A percentile compares a stretch with the other conserved stretches of the same genome.
These are phyloP conservation scores for Phytopythium chamaehyphon DNA, from an alignment of 352 stramenopile species.

Conservation along the genomic window DNA sequence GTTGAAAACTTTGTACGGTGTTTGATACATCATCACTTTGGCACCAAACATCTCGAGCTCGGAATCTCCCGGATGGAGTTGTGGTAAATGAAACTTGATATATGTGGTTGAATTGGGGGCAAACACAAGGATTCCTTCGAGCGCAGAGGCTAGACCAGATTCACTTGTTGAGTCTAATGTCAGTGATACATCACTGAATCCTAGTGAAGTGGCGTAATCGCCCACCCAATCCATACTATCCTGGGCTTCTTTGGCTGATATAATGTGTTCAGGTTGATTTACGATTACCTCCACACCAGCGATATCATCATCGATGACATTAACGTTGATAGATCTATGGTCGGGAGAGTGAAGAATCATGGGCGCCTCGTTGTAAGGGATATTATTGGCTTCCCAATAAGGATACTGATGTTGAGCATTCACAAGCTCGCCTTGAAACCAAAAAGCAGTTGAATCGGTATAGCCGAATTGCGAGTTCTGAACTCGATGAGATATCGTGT, in stretches of 20 bases:
- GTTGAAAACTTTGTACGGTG: slow-evolving; percentile 69
- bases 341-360: slow-evolving; percentile 41
- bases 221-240: slow-evolving; percentile 51
- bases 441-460: slow-evolving; percentile 49
- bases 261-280: slow-evolving; percentile 25
- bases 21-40: slow-evolving; percentile 44
- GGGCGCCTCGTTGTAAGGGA: slow-evolving; percentile 68
- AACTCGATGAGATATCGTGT: slow-evolving; percentile 49
- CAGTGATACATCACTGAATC: slow-evolving; percentile 54
- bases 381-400: slow-evolving; percentile 15
- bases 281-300: slow-evolving; percentile 37
- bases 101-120: slow-evolving; percentile 34
- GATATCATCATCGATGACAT: slow-evolving; percentile 43
- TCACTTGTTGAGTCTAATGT: slow-evolving; percentile 4
- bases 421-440: slow-evolving; percentile 30
- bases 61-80: slow-evolving; percentile 43
- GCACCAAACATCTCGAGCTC: slow-evolving; percentile 26
- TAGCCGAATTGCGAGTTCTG: slow-evolving; percentile 48
- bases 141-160: slow-evolving; percentile 1
- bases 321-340: slow-evolving; percentile 44
- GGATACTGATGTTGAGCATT: slow-evolving; percentile 17
- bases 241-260: slow-evolving; percentile 36
- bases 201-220: slow-evolving; percentile 38
- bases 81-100: slow-evolving; percentile 71
- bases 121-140: slow-evolving; percentile 50